Conservation (phyloP, 2,329 filamentous ascomycete species). For the Cryphonectria radicalis region DNA sequence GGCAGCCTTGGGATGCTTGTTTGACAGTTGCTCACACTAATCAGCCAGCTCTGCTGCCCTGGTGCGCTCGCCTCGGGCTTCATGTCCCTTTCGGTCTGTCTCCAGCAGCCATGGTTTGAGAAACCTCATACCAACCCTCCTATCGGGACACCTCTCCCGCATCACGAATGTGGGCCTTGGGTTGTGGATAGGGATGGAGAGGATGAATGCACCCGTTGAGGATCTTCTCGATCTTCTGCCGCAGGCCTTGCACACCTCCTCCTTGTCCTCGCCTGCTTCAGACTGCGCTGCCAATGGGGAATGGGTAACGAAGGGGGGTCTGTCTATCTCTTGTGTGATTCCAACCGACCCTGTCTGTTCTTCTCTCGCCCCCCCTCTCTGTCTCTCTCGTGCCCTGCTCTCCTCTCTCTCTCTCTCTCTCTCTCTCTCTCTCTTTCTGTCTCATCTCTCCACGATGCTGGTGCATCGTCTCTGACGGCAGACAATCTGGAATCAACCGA, state of each 20-base stretch:
- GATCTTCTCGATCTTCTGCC: constrained; percentile 16
- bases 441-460: constrained; percentile 1
- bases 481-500: not conserved
- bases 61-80: constrained; percentile 13
- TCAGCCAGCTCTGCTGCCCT: constrained; percentile 4
- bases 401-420: not conserved
- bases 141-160: not conserved
- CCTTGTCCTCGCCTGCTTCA: constrained; percentile 20
- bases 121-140: constrained; percentile 3
- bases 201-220: constrained; percentile 3
- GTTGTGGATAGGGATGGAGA: not conserved
- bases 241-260: constrained; percentile 15
- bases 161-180: not conserved
- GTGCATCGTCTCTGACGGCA: constrained; percentile 6
- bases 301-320: not conserved
- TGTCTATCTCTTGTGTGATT: constrained; percentile 6
- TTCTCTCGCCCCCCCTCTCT: not conserved
- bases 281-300: constrained; percentile 1
- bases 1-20: constrained; percentile 26
- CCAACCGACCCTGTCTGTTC: constrained; percentile 7
- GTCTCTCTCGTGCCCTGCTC: not conserved
- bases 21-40: constrained; percentile 11
- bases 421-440: constrained; percentile 1
- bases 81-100: constrained; percentile 1
- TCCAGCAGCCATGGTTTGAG: constrained; percentile 15